A percentile compares a stretch with the other conserved stretches of the same genome.
Evolutionary conservation across 768 basidiomycete species (phyloP).

Genomic region (Infundibulicybe gibba): DNA sequence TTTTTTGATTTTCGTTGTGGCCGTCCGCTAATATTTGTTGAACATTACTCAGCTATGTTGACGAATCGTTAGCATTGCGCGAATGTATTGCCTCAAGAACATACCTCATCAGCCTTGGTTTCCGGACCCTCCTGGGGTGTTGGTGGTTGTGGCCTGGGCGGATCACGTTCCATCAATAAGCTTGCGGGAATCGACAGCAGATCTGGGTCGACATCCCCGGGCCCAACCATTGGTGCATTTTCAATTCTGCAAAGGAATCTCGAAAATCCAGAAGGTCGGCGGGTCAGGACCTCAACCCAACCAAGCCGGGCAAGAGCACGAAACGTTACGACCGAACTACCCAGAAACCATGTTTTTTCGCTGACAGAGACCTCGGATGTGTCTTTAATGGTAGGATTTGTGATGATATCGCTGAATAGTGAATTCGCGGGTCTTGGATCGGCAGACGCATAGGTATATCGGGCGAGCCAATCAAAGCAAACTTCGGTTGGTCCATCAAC

Average conservation of each 20-base stretch:
- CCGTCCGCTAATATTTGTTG: conserved; percentile 16
- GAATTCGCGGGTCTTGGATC: conserved; percentile 87
- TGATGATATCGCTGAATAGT: conserved; percentile 74
- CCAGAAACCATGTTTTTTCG: conserved; percentile 84
- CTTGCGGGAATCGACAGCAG: conserved; percentile 65
- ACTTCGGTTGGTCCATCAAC: conserved; percentile 93
- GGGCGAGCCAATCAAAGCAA: conserved; percentile 95
- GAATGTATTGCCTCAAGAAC: conserved; percentile 2
- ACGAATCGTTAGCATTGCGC: too few relatives aligned
- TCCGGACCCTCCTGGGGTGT: conserved; percentile 17
- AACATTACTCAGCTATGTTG: conserved; percentile 16
- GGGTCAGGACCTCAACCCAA: conserved; percentile 85
- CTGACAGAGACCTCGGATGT: conserved; percentile 36
- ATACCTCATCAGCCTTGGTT: conserved; percentile 11
- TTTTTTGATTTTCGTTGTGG: conserved; percentile 16
- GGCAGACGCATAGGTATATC: conserved; percentile 92
- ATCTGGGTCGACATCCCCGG: conserved; percentile 85
- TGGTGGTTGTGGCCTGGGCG: conserved; percentile 25
- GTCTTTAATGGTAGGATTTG: conserved; percentile 42
- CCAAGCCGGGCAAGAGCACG: conserved; percentile 68
- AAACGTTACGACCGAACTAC: conserved; percentile 82
- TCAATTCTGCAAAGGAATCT: conserved; percentile 82
- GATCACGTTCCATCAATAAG: conserved; percentile 66
- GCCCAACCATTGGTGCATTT: conserved; percentile 82
- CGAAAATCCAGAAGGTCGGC: conserved; percentile 87